Evolutionary conservation across 2,329 filamentous ascomycete species (phyloP), one percentile per base, ranked within the genome.

Genomic region (Hirsutella minnesotensis): DNA sequence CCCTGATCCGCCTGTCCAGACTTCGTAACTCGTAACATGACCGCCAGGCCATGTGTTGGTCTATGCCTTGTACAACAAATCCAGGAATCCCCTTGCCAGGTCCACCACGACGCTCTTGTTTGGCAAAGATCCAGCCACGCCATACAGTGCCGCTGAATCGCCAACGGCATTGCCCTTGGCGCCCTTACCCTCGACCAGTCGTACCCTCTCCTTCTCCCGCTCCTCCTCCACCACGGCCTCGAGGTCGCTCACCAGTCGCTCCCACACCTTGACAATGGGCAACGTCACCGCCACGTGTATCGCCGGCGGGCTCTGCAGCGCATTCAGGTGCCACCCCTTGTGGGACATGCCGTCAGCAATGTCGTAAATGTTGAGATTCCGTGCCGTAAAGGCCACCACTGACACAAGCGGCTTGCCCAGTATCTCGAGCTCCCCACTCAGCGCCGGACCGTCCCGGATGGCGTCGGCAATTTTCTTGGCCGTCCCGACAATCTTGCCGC

Each of bases 81-180:
- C 89, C 58, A 96, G 70, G 64, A 96, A 98, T 1, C 88, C 90
- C 51, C 75, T 86, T 2, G 89, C 90, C 58, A 98, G 66, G 54
- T 94, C 86, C 50, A 86, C 86, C 27, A 98, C 88, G 29, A 98
- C 82, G 52, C 84, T 87, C 75, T 96, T 96, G 61, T 98, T 94
- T 1, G 92, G 92, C 62, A 98, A 65, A 56, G 86, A 94, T 5
- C 92, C 92, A 0, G 92, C 92, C 44, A 98, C 89, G 43, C 92
- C 92, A 63, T 98, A 98, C 48, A 98, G 66, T 4, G 89, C 89
- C 1, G 87, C 86, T 13, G 86, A 80, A 59, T 95, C 86, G 2
- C 86, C 86, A 53, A 79, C 73, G 20, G 77, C 79, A 59, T 80
- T 78, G 30, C 79, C 81, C 62, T 80, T 75, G 27, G 66, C 63